Conservation (phyloP, 1,284 basidiomycete species). For the Rhizoctonia solani region DNA sequence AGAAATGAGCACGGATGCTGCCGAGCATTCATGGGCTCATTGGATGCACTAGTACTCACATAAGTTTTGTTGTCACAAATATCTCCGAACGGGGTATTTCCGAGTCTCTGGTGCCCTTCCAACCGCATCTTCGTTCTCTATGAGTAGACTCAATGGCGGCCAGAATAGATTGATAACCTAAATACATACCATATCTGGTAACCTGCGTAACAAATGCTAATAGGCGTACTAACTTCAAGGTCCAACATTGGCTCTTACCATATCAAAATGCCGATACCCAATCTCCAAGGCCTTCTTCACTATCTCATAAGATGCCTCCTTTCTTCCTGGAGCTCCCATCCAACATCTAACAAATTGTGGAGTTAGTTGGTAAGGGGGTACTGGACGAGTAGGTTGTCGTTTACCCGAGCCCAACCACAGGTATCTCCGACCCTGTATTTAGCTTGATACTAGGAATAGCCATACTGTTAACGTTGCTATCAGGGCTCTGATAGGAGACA, state of each 20-base stretch:
- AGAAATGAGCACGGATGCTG: not conserved
- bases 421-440: slow-evolving; percentile 45
- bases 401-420: slow-evolving; percentile 42
- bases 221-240: not conserved
- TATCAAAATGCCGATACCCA: slow-evolving; percentile 35
- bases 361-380: not conserved
- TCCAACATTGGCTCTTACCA: slow-evolving; percentile 9
- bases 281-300: slow-evolving; percentile 38
- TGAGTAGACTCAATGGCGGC: not conserved
- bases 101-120: slow-evolving; percentile 56
- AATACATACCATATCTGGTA: slow-evolving; percentile 13
- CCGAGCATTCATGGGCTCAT: not conserved
- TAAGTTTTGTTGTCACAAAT: slow-evolving; percentile 57
- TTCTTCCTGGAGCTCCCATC: slow-evolving; percentile 39
- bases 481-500: no score
- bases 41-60: slow-evolving; percentile 42
- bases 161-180: not conserved
- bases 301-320: slow-evolving; percentile 40
- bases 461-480: no score
- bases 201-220: not conserved
- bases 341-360: slow-evolving; percentile 36
- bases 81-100: slow-evolving; percentile 54
- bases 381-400: not conserved
- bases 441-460: no score
- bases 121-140: slow-evolving; percentile 53